Base-by-base conservation (phyloP, 306 rosid species). In the Carpinus viminea region DNA sequence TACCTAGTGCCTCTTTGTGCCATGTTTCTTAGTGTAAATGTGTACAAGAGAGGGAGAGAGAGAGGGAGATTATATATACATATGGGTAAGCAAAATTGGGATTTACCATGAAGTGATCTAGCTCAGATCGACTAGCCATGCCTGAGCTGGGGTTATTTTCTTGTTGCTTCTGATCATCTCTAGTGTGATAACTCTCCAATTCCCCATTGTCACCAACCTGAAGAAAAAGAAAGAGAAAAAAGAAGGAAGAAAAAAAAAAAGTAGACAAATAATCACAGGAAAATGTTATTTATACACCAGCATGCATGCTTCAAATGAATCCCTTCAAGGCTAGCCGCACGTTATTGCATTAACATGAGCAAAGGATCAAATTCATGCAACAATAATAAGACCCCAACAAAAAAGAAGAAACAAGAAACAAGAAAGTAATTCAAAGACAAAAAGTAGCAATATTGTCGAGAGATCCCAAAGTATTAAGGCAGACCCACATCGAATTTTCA, bases 31-130 rank as follows among this genome's bases (percentile, higher is more conserved):
- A 28, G n/a, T 36, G 71, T 31, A 18, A 2, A 4, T 18, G 51
- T 21, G 18, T 4, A 36, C 38, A 50, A 10, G 56, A 0, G 26
- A 31, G 47, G 24, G 70, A 43, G 61, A 65, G 57, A 38, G 41
- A 7, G 68, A 66, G 47, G 46, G 24, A 31, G 31, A 55, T 24
- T 24, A 24, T 24, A 24, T 24, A 24, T 24, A 24, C 26, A 24
- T 24, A 24, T 24, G 26, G 52, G 20, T 45, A 54, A 73, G 31
- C 12, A 36, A 28, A 13, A n/a, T 43, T 66, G 18, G 7, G 18
- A 20, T 24, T 77, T 85, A 91, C 98, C 98, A 93, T 93, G 91
- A 93, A 93, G 76, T 83, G 89, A 86, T 93, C 98, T 69, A 93
- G 94, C 77, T 93, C 98, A 59, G 92, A 69, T 7, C 87, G 91